Base-by-base conservation (phyloP, 2,329 filamentous ascomycete genomes). In the Dothistroma pini region DNA sequence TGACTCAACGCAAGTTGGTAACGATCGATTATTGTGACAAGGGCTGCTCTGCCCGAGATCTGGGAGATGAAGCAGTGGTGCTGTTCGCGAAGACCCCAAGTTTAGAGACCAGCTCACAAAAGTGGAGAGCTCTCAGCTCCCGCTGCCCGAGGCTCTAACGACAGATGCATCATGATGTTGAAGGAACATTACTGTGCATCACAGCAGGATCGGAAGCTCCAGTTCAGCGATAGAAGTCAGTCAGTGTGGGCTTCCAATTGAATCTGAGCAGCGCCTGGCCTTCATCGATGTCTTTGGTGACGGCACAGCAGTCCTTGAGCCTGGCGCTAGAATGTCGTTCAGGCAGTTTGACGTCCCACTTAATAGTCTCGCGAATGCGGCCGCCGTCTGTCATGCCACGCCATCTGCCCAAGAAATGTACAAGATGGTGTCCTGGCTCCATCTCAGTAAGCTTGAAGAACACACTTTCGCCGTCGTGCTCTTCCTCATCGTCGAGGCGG, bases 371-470 rank as follows among this genome's bases (percentile, higher is more conserved):
- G 5, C 50, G 22, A n/a, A 59, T 12, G 38, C 22, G 14, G 9
- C 57, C 57, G 12, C 50, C 50, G 21, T 53, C 49, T 41, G 32
- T 32, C 32, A 50, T 52, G 41, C 56, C 60, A 44, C 38, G 32
- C 60, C 60, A 62, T 14, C 60, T n/a, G 11, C 56, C 57, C 47
- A 62, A 35, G 35, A 62, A 62, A 19, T 56, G 52, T 16, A 31
- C 47, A 1, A 29, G 44, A 29, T 56, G 55, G 19, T 50, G 35
- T 19, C 59, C 56, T 1, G 60, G 56, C 34, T 56, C 48, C 31
- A 47, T 56, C 21, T 35, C 51, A 34, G 14, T 34, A 2, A 62
- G 32, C 19, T 61, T 51, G 41, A 61, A 54, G 11, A 57, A 35
- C 14, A 57, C 41, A 21, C 49, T 29, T 7, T 61, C 54, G 6